These are phyloP conservation scores for Hibiscus mutabilis DNA, from an alignment of 345 rosid species.

Conservation along the genomic window DNA sequence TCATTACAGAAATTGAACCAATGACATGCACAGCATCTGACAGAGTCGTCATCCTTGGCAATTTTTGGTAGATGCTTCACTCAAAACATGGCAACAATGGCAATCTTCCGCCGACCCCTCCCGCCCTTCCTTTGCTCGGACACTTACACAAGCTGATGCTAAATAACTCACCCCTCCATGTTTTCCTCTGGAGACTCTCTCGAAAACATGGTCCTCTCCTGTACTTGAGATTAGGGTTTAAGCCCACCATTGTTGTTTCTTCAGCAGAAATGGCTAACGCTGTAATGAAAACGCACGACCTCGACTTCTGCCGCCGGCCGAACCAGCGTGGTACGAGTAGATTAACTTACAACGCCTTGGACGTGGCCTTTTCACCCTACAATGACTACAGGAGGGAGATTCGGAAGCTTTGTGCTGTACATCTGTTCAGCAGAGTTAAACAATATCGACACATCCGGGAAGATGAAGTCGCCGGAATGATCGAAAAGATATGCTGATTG, in stretches of 20 bases:
- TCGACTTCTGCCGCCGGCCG: slow-evolving; percentile 24
- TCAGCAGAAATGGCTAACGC: slow-evolving; percentile 22
- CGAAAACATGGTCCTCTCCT: slow-evolving; percentile 22
- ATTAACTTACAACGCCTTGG: slow-evolving; percentile 25
- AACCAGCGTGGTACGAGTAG: slow-evolving; percentile 4
- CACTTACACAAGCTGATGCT: slow-evolving; percentile 23
- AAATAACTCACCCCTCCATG: neutral
- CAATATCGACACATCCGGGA: slow-evolving; percentile 29
- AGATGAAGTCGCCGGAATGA: slow-evolving; percentile 32
- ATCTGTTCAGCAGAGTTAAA: slow-evolving; percentile 28
- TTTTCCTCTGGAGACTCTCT: slow-evolving; percentile 21
- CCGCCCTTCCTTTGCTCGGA: slow-evolving; percentile 24
- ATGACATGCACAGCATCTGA: slow-evolving; percentile 59
- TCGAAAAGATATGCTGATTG: slow-evolving; percentile 15
- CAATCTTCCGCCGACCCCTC: slow-evolving; percentile 29
- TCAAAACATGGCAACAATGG: neutral
- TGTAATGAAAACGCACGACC: slow-evolving; percentile 27
- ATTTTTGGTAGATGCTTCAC: slow-evolving; percentile 81
- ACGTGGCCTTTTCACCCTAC: slow-evolving; percentile 27
- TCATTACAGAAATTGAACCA: slow-evolving; percentile 89
- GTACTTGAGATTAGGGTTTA: slow-evolving; percentile 22
- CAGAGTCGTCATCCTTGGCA: slow-evolving; percentile 47
- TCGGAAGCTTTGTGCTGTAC: slow-evolving; percentile 19
- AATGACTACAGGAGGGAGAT: slow-evolving; percentile 23
- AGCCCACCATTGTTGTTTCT: slow-evolving; percentile 18